Base-by-base conservation (phyloP, 2,329 filamentous ascomycete genomes). In the Periconia sp. region DNA sequence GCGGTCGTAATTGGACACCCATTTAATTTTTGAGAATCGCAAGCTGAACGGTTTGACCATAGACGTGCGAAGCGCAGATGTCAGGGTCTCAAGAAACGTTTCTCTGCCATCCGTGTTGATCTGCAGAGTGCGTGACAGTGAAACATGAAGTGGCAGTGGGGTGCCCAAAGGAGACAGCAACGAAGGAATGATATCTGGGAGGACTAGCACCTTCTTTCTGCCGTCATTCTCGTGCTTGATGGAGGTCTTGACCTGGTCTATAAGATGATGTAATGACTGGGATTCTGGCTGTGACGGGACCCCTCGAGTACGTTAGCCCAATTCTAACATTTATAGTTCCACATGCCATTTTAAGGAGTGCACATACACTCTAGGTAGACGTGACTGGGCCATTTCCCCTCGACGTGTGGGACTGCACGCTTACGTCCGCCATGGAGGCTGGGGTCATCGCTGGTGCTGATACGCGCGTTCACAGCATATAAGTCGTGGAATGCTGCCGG, bases 311-410 rank as follows among this genome's bases (percentile, higher is more conserved):
- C 55, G 65, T 72, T 65, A 73, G 68, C 55, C 49, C 55, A 23
- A 71, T 60, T 65, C 61, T 42, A 63, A 37, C 55, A 17, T 15
- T 40, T 43, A 6, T 37, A 40, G n/a, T 42, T 45, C 43, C 30
- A 19, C 19, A 43, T 18, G 41, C n/a, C n/a, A n/a, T n/a, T n/a
- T n/a, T n/a, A n/a, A n/a, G 46, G 41, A 40, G 37, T 45, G 48
- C 47, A 78, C 86, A 76, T 81, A 95, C 94, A 99, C 77, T 97
- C 93, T 52, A 96, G 80, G 72, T 96, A 97, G 44, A 97, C 71
- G 74, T 97, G 93, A 33, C 87, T 91, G 1, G 93, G 91, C 94
- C 94, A 99, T 72, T 92, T 91, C 55, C 94, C 94, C 54, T 86
- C 84, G 23, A 93, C 80, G 74, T 99, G 94, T 20, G 93, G 92